Evolutionary conservation across 164 flowering plant genomes (phyloP), one percentile per base, ranked within the genome.

Genomic region (Aristolochia californica): DNA sequence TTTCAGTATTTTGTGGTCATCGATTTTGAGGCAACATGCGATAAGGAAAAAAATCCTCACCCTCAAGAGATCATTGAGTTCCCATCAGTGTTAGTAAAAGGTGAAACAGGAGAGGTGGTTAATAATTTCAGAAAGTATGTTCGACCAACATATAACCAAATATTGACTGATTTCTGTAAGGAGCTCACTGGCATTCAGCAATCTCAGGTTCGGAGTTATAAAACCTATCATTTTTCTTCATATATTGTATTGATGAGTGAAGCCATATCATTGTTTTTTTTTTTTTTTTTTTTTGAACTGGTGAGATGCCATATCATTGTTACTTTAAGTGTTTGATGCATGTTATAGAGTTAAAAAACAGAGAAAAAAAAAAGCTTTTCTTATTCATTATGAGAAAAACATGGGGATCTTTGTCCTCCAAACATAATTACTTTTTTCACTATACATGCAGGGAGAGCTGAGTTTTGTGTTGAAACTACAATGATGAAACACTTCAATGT

Each of bases 31-130:
- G 98, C 97, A 57, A 91, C 98, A 16, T 91, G 98, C 59, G 95
- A 91, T 71, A 87, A 79, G 68, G 93, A 77, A 58, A 82, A 58
- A 62, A 80, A 70, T 68, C 96, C 91, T 58, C 77, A 84, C 61
- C 95, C 98, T 5, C 96, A 91, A 62, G 98, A 91, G 75, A 91
- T 91, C 43, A 91, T 91, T 59, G 96, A 91, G 78, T 91, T 91
- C 60, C 98, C 98, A 58, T 84, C 98, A 61, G 98, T 88, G 8
- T 65, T 91, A 28, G 97, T 91, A 61, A 87, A 72, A 62, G 80
- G 94, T 66, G 56, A 74, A 61, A 87, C 95, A 67, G 97, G 96
- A 43, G 86, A 82, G 63, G 62, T 88, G 47, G 95, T 84, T 70
- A 94, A 79, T 50, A 76, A 75, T 57, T 88, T 88, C 58, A 96